Conservation (phyloP, 331 rosid species). For the Quercus phellos region DNA sequence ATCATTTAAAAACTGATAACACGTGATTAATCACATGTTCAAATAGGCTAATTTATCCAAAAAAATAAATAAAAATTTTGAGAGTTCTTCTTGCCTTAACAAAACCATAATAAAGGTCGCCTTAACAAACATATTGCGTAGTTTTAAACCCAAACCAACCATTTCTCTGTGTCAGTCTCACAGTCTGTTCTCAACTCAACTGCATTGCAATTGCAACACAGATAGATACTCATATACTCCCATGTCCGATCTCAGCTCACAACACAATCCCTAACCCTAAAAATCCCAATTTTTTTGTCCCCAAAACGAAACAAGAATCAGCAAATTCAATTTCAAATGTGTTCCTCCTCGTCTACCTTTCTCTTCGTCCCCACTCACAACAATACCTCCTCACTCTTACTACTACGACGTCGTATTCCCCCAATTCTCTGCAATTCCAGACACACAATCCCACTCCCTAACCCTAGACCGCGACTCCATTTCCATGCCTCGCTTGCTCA, state of each 20-base stretch:
- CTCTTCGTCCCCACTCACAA: conserved; percentile 32
- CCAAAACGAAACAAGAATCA: background rate
- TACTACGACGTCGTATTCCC: conserved; percentile 21
- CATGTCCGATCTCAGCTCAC: conserved; percentile 11
- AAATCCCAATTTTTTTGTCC: background rate
- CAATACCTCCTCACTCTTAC: conserved; percentile 15
- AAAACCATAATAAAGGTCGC: background rate
- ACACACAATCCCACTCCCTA: conserved; percentile 3
- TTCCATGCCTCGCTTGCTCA: conserved; percentile 47
- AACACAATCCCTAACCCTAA: conserved; percentile 30
- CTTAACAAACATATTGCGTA: background rate
- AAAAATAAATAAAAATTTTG: background rate
- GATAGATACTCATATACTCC: background rate
- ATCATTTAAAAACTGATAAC: too few relatives aligned
- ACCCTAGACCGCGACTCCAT: conserved; percentile 29
- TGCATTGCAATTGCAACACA: background rate
- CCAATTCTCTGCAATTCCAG: conserved; percentile 31
- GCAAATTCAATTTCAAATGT: conserved; percentile 26
- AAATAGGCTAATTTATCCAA: background rate
- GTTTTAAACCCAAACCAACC: background rate
- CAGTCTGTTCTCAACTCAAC: background rate
- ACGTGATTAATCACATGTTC: rapidly evolving
- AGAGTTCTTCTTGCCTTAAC: too few relatives aligned
- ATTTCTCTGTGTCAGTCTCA: background rate
- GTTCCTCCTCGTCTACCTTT: conserved; percentile 43